Conservation (phyloP, 345 rosid genomes). For the Heritiera littoralis region DNA sequence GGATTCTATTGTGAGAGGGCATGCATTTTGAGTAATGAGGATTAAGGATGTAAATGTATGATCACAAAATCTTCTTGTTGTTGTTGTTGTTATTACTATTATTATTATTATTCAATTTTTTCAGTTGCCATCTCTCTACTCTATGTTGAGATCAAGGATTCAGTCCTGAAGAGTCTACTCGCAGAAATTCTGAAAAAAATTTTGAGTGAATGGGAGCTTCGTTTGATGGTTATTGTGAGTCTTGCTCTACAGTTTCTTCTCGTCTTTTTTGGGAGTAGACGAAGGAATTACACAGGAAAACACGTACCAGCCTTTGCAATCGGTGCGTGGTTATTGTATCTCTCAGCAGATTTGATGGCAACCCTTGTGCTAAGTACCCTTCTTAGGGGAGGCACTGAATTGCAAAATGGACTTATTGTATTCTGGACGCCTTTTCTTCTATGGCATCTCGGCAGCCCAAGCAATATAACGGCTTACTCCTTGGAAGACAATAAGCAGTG, state of each 20-base stretch:
- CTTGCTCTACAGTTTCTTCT: constrained; percentile 25
- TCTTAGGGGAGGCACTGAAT: neutral
- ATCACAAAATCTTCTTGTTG: too few species aligned
- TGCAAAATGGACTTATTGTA: neutral
- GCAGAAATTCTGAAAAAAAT: neutral
- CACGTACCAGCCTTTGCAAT: neutral
- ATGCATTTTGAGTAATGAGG: too few species aligned
- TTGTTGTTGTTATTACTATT: too few species aligned
- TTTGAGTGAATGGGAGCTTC: constrained; percentile 35
- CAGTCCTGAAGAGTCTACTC: neutral
- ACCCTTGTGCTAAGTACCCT: constrained; percentile 33
- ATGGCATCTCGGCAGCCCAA: constrained; percentile 36
- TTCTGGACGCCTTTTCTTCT: constrained; percentile 40
- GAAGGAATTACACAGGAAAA: constrained; percentile 5
- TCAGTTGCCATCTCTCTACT: neutral
- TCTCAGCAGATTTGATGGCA: constrained; percentile 34
- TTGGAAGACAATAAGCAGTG: constrained; percentile 45
- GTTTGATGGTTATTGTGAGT: constrained; percentile 23
- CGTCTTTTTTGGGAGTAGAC: neutral
- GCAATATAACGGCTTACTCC: constrained; percentile 31
- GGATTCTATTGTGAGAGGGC: too few species aligned
- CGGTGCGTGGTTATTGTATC: constrained; percentile 27
- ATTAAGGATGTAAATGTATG: too few species aligned
- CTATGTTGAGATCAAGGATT: neutral
- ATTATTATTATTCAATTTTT: too few species aligned